Conservation (phyloP, 2,329 filamentous ascomycete genomes). For the Sarocladium strictum region DNA sequence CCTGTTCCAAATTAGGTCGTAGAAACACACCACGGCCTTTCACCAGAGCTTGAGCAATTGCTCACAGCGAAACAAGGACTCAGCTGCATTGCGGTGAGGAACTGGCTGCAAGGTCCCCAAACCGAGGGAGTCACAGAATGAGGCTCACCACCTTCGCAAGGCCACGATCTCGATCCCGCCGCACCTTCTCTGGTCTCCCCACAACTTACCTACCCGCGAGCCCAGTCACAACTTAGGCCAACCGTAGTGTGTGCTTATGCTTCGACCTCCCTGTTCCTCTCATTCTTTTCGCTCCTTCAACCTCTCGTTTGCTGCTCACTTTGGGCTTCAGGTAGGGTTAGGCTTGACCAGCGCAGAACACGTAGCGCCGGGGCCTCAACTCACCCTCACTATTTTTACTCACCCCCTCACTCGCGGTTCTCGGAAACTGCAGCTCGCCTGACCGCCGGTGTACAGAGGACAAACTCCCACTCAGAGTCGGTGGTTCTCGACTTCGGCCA, state of each 20-base stretch:
- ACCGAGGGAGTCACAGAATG: not conserved
- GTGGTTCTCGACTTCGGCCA: not conserved
- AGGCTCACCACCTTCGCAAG: not conserved
- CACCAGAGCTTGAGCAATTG: not conserved
- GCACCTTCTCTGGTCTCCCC: not conserved
- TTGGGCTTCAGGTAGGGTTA: not conserved
- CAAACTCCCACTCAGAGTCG: not conserved
- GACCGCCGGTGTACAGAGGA: not conserved
- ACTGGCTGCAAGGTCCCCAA: too few species aligned
- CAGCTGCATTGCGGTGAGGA: not conserved
- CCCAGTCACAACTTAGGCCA: not conserved
- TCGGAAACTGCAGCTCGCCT: not conserved
- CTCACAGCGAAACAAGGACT: not conserved
- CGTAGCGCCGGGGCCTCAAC: not conserved
- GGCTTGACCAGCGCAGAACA: conserved; percentile 6
- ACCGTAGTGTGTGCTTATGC: not conserved
- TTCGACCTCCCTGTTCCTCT: not conserved
- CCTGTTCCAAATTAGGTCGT: not conserved
- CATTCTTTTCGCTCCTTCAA: not conserved
- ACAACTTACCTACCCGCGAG: not conserved
- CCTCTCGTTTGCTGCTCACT: not conserved
- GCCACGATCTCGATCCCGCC: conserved; percentile 7
- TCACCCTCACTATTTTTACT: not conserved
- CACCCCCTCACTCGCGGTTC: not conserved
- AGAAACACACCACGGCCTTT: not conserved